Base-by-base conservation (phyloP, 192 early-diverging fungal genomes). In the Gamsiella multidivaricata region DNA sequence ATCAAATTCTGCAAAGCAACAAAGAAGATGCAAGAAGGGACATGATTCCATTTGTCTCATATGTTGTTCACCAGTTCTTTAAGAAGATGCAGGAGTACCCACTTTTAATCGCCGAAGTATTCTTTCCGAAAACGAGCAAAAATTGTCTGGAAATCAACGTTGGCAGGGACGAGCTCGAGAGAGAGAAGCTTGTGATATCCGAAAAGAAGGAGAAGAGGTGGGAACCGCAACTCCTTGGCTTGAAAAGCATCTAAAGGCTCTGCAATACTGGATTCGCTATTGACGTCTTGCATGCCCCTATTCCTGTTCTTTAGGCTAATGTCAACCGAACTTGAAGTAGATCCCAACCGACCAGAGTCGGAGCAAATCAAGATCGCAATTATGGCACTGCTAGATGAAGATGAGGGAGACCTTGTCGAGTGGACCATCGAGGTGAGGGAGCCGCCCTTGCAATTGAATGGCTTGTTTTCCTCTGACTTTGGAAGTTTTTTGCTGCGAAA, bases 31-130 rank as follows among this genome's bases (percentile, higher is more conserved):
- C 66, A 0, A 68, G 58, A 18, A 31, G 37, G 28, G 85, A 91
- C 46, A 74, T 92, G 26, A 50, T 66, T 15, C 80, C 83, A n/a
- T 87, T 91, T 34, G 86, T 91, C 26, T 67, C 65, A 3, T 89
- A 83, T 61, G 58, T 82, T 33, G 34, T 85, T 14, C 70, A 78
- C 20, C 84, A 84, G 57, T 89, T 90, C 81, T 80, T 89, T 59
- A 86, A 88, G 50, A 74, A 80, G 22, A 67, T 81, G 14, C 51
- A 81, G 37, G 79, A 84, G 11, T 85, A 90, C 75, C 88, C 91
- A 3, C 54, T 86, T 3, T 54, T 90, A 14, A 81, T 88, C 20
- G 69, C 89, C 0, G 91, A 92, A 72, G 84, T 82, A 3, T 62
- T 91, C 11, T 88, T 87, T 58, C 80, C 83, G 28, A 88, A 78